Conservation (phyloP, 202 grass and related monocot species). For the Musa balbisiana region DNA sequence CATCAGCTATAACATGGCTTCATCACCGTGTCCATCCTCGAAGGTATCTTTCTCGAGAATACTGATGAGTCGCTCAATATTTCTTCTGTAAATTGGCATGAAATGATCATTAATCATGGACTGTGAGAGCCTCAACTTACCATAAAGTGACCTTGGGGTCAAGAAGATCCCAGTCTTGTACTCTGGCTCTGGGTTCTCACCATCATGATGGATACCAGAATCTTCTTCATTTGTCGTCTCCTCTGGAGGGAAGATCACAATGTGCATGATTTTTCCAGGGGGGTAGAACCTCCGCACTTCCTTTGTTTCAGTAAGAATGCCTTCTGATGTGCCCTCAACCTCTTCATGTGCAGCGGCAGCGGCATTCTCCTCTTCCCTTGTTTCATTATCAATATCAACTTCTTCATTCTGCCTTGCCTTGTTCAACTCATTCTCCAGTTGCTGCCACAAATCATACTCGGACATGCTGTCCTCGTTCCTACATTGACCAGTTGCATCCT, state of each 20-base stretch:
- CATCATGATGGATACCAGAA: conserved; percentile 14
- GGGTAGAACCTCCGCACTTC: conserved; percentile 90
- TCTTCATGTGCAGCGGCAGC: conserved; percentile 27
- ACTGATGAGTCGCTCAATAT: conserved; percentile 55
- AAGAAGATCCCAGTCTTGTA: conserved; percentile 59
- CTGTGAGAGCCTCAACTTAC: conserved; percentile 82
- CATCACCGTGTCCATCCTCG: neutral
- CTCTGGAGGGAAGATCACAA: conserved; percentile 39
- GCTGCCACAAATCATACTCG: conserved; percentile 82
- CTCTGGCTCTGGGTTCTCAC: conserved; percentile 8
- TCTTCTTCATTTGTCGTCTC: conserved; percentile 31
- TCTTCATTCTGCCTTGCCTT: conserved; percentile 37
- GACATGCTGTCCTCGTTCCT: conserved; percentile 43
- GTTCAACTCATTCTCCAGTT: conserved; percentile 83
- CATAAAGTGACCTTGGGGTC: conserved; percentile 80
- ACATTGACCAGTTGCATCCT: conserved; percentile 36
- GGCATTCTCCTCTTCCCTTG: conserved; percentile 40
- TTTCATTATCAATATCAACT: conserved; percentile 54
- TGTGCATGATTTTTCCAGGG: conserved; percentile 93
- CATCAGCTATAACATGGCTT: neutral
- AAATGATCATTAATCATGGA: conserved; percentile 97
- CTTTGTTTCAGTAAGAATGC: conserved; percentile 44
- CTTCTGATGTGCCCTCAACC: conserved; percentile 23
- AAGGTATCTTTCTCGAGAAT: conserved; percentile 48
- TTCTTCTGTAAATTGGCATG: conserved; percentile 93